Percentiles rank a stretch among this genome's conserved stretches.
phyloP scores from a whole-genome alignment of 2,329 filamentous ascomycete species.

The Gliomastix tumulicola region DNA sequence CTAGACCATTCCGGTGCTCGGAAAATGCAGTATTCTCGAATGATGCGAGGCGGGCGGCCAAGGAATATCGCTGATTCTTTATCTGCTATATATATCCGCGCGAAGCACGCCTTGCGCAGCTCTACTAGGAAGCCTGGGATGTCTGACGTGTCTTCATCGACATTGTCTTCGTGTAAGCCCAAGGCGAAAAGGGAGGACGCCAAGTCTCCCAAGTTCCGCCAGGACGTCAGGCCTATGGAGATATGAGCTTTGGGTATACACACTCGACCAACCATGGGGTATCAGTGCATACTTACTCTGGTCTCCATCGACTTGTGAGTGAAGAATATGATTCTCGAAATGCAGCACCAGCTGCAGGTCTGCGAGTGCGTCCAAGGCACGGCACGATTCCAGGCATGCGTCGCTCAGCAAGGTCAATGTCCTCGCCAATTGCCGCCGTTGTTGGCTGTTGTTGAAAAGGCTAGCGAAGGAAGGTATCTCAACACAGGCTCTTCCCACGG shows the following conservation, averaged over 20 bases:
- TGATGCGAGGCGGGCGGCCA: slow-evolving; percentile 36
- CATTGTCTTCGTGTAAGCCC: slow-evolving; percentile 33
- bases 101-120: slow-evolving; percentile 30
- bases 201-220: slow-evolving; percentile 37
- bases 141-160: slow-evolving; percentile 8
- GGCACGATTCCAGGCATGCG: slow-evolving; percentile 12
- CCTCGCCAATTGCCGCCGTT: slow-evolving; percentile 10
- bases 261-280: no score
- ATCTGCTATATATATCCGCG: slow-evolving; percentile 33
- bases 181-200: slow-evolving; percentile 36
- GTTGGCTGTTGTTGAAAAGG: slow-evolving; percentile 4
- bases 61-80: slow-evolving; percentile 28
- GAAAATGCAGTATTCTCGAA: not conserved
- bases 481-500: slow-evolving; percentile 11
- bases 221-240: slow-evolving; percentile 18
- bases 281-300: slow-evolving; percentile 32
- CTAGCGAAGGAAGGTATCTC: slow-evolving; percentile 8
- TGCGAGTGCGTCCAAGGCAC: slow-evolving; percentile 24
- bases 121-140: slow-evolving; percentile 29
- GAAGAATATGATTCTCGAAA: slow-evolving; percentile 38
- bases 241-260: not conserved
- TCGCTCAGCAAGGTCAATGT: slow-evolving; percentile 9
- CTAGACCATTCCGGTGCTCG: no score
- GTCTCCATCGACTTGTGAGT: slow-evolving; percentile 33
- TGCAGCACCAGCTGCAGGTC: slow-evolving; percentile 35